phyloP scores from a whole-genome alignment of 768 basidiomycete genomes.

The Russula sp. region DNA sequence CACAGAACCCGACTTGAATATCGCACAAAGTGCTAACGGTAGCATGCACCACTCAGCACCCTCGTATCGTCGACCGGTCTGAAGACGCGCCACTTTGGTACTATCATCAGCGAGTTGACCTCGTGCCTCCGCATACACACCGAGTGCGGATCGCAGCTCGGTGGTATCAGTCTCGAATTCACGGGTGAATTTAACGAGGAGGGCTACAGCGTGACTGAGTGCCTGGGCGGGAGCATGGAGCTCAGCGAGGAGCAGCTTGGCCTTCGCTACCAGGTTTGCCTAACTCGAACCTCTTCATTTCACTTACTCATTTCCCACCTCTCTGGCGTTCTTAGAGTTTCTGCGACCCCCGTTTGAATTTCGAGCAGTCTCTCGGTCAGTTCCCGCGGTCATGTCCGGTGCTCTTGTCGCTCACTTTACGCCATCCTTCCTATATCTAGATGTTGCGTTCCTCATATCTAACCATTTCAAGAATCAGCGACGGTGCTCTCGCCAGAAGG shows the following conservation, averaged over 20 bases:
- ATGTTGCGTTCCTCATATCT: slow-evolving; percentile 82
- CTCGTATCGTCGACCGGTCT: slow-evolving; percentile 71
- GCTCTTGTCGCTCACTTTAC: background rate
- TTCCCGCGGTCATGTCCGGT: slow-evolving; percentile 4
- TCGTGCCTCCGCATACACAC: slow-evolving; percentile 78
- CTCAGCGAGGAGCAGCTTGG: slow-evolving; percentile 82
- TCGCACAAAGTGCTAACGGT: background rate
- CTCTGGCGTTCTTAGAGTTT: slow-evolving; percentile 47
- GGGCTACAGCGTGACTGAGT: slow-evolving; percentile 75
- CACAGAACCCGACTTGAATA: background rate
- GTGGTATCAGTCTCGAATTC: slow-evolving; percentile 84
- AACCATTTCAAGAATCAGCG: slow-evolving; percentile 73
- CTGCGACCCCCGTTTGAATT: slow-evolving; percentile 92
- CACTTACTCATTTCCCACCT: background rate
- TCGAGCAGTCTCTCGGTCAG: slow-evolving; percentile 89
- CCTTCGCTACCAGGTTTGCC: slow-evolving; percentile 76
- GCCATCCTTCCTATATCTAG: slow-evolving; percentile 30
- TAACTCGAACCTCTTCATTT: background rate
- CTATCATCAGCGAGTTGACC: slow-evolving; percentile 83
- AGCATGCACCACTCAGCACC: slow-evolving; percentile 46
- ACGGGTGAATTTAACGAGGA: slow-evolving; percentile 82
- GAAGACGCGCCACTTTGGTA: slow-evolving; percentile 87
- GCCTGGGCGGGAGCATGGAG: slow-evolving; percentile 95
- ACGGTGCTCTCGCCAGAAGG: slow-evolving; percentile 20
- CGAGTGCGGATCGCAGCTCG: slow-evolving; percentile 64